Conservation (phyloP, 2,329 filamentous ascomycete genomes). For the Colletotrichum horii region DNA sequence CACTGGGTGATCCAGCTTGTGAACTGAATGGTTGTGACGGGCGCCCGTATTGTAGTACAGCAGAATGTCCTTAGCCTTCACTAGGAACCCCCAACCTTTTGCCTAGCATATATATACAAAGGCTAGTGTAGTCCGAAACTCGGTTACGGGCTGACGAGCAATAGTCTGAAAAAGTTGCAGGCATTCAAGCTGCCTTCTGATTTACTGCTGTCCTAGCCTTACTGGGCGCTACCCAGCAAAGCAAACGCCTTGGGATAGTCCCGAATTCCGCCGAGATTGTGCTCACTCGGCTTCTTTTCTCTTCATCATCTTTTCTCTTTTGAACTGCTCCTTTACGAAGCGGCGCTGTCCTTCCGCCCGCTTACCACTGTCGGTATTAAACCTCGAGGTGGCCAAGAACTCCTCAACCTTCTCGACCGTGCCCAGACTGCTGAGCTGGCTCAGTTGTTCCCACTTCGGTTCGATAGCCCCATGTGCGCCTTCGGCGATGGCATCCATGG, state of each 20-base stretch:
- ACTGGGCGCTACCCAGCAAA: background rate
- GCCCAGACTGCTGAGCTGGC: constrained; percentile 53
- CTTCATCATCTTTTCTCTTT: background rate
- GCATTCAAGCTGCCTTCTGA: background rate
- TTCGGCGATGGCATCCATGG: constrained; percentile 54
- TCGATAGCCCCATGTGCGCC: constrained; percentile 48
- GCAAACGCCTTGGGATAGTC: background rate
- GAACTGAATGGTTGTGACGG: background rate
- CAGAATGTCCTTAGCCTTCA: background rate
- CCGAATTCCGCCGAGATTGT: background rate
- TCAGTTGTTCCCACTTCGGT: constrained; percentile 61
- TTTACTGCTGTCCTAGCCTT: background rate
- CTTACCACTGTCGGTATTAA: constrained; percentile 31
- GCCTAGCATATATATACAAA: background rate
- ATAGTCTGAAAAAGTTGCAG: background rate
- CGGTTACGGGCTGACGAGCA: background rate
- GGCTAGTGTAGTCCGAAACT: background rate
- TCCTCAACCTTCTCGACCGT: constrained; percentile 63
- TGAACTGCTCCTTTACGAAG: constrained; percentile 1
- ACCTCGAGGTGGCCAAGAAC: constrained; percentile 57
- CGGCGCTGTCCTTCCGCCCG: constrained; percentile 9
- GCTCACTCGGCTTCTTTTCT: background rate
- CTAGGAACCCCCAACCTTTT: background rate
- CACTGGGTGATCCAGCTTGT: background rate
- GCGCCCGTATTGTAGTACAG: background rate